These are phyloP conservation scores for Exophiala dermatitidis DNA, from an alignment of 2,329 filamentous ascomycete species.

Conservation along the genomic window DNA sequence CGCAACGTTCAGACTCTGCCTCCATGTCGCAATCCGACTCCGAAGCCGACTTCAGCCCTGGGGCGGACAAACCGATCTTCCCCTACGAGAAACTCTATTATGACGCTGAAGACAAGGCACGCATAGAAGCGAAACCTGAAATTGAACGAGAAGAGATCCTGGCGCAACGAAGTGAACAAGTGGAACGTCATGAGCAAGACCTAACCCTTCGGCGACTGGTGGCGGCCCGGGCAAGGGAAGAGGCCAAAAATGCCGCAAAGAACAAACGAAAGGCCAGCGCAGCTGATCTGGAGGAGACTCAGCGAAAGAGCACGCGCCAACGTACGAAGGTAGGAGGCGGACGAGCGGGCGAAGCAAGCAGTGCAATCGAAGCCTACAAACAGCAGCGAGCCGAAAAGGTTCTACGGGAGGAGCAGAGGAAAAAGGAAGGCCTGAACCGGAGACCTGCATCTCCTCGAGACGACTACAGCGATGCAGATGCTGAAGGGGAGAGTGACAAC, in stretches of 20 bases:
- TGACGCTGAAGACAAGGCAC: constrained; percentile 63
- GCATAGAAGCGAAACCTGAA: constrained; percentile 81
- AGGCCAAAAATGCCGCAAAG: constrained; percentile 46
- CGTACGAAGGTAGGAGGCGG: constrained; percentile 60
- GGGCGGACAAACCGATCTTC: constrained; percentile 51
- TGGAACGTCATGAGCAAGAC: constrained; percentile 75
- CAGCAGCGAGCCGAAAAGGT: constrained; percentile 54
- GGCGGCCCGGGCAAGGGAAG: constrained; percentile 57
- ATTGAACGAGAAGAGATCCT: constrained; percentile 85
- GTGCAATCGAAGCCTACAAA: constrained; percentile 66
- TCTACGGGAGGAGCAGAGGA: constrained; percentile 42
- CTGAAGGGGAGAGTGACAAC: constrained; percentile 68
- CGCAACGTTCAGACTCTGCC: constrained; percentile 69
- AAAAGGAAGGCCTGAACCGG: constrained; percentile 35
- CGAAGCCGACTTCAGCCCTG: constrained; percentile 56
- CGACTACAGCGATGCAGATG: constrained; percentile 54
- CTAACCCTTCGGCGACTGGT: constrained; percentile 72
- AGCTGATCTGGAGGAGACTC: constrained; percentile 69
- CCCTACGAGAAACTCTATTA: constrained; percentile 83
- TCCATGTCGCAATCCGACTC: constrained; percentile 87
- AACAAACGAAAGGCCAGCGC: constrained; percentile 68
- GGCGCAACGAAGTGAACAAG: constrained; percentile 75
- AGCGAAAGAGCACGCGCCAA: constrained; percentile 66
- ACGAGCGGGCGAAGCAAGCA: constrained; percentile 60
- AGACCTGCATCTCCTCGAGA: constrained; percentile 50